phyloP scores from a whole-genome alignment of 208 protist species.

The Giardia duodenalis region DNA sequence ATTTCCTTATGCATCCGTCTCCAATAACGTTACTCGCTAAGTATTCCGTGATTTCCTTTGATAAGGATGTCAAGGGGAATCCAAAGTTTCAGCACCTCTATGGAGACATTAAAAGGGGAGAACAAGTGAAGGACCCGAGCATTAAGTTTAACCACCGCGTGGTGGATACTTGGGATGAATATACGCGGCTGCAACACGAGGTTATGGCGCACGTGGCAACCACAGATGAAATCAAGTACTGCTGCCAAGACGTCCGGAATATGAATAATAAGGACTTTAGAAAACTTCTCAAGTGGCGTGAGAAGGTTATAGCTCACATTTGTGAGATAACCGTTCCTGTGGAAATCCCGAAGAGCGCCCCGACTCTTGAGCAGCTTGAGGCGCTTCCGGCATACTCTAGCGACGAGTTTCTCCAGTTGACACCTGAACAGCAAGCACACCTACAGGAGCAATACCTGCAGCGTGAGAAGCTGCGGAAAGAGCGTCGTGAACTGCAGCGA shows the following conservation, averaged over 20 bases:
- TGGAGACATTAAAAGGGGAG: not conserved
- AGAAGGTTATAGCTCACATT: not conserved
- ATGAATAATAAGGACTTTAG: not conserved
- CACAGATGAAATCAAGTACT: not conserved
- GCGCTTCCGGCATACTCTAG: not conserved
- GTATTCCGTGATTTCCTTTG: not conserved
- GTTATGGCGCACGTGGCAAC: not conserved
- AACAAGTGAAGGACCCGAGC: not conserved
- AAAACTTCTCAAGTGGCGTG: constrained; percentile 7
- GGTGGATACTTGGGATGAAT: not conserved
- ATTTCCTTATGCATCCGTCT: not conserved
- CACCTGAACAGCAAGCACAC: not conserved
- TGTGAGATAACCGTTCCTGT: not conserved
- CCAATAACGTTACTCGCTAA: not conserved
- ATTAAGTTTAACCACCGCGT: not conserved
- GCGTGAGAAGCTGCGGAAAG: not conserved
- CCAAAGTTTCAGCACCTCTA: not conserved
- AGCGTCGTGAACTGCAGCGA: not conserved
- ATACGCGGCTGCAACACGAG: not conserved
- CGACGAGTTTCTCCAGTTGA: not conserved
- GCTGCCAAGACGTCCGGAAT: not conserved
- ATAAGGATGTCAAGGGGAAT: not conserved
- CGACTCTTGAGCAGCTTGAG: not conserved
- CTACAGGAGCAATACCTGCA: not conserved
- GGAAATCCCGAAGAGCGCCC: not conserved